Base-by-base conservation (phyloP, 768 basidiomycete species). In the Dentipellis fragilis region DNA sequence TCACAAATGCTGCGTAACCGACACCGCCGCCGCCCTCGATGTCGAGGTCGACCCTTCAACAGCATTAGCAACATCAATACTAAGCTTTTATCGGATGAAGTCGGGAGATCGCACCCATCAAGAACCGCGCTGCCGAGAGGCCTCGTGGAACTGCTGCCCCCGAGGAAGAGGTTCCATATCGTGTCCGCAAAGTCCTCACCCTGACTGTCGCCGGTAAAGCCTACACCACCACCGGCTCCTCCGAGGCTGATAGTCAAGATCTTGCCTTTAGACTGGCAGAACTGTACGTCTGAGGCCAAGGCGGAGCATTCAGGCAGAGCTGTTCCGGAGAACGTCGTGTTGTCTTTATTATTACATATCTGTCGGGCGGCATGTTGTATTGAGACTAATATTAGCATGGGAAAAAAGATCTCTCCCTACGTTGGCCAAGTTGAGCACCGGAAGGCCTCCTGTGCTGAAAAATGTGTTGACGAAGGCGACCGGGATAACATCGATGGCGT, bases 401-500 rank as follows among this genome's bases (percentile, higher is more conserved):
- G 29, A 29, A 29, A 34, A 55, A 35, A 37, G 49, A 51, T 10
- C 9, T 22, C 29, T 23, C 61, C 75, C 58, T 66, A 83, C 84
- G 62, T 84, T 87, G 1, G 83, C 85, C 11, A 87, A 73, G 66
- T 89, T 83, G 52, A 88, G 71, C 7, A 77, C 79, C 21, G 86
- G 86, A 16, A 75, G 66, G 29, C 77, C 77, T 1, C 85, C 84
- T 6, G 80, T 71, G 11, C 81, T 76, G 63, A 83, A 85, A 69
- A 87, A 87, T 17, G 74, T 75, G 64, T 80, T 71, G 60, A 88
- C 62, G 64, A 89, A 86, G n/a, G 85, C 80, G 35, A 88, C 62
- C 8, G 84, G 84, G 56, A 89, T 78, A 7, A 79, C 81, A 66
- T 88, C 81, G 56, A 87, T 80, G 8, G 80, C 75, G 62, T 81